phyloP scores from a whole-genome alignment of 2,329 filamentous ascomycete genomes.

The Chaetomium olivaceum region DNA sequence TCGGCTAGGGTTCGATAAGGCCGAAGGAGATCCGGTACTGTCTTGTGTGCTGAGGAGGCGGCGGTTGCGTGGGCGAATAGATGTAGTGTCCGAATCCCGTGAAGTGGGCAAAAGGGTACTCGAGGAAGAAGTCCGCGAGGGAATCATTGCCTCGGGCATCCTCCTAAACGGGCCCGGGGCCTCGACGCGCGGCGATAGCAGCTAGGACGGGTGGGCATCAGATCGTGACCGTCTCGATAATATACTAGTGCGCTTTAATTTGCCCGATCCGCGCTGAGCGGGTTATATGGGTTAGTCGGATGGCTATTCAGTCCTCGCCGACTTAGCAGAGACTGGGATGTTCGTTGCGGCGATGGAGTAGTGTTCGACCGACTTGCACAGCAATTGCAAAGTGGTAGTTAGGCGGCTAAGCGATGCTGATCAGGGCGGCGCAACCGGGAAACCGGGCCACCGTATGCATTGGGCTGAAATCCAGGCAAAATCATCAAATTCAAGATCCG shows the following conservation, averaged over 20 bases:
- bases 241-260: background rate
- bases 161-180: constrained; percentile 34
- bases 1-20: constrained; percentile 35
- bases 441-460: constrained; percentile 10
- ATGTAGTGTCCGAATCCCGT: constrained; percentile 43
- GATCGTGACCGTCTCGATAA: constrained; percentile 9
- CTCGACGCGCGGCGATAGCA: constrained; percentile 35
- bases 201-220: constrained; percentile 25
- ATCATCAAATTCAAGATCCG: constrained; percentile 14
- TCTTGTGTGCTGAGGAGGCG: constrained; percentile 42
- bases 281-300: background rate
- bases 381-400: constrained; percentile 11
- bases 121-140: constrained; percentile 44
- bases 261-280: background rate
- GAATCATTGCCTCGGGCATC: constrained; percentile 33
- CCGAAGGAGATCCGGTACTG: constrained; percentile 33
- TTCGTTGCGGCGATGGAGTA: background rate
- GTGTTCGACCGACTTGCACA: constrained; percentile 10
- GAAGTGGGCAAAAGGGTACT: constrained; percentile 45
- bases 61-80: constrained; percentile 54
- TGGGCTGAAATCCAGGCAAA: constrained; percentile 4
- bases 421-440: constrained; percentile 8
- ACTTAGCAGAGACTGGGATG: background rate
- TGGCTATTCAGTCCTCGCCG: background rate
- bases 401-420: constrained; percentile 11